These are phyloP conservation scores for Neopestalotiopsis sp. DNA, from an alignment of 2,329 filamentous ascomycete species.

Conservation along the genomic window DNA sequence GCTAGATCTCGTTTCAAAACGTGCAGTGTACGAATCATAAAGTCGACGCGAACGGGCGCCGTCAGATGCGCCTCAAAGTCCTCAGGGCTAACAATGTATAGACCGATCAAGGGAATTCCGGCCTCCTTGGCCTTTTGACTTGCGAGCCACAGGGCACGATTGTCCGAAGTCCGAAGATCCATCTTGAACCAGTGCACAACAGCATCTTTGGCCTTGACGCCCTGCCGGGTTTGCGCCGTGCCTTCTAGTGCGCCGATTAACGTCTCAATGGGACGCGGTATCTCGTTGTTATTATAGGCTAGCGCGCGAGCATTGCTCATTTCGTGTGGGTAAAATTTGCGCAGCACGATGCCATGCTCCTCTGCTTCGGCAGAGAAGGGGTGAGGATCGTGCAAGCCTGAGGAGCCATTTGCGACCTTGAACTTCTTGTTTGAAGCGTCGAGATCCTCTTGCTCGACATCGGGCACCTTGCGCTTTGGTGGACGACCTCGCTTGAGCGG, in stretches of 20 bases:
- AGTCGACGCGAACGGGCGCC: conserved; percentile 77
- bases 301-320: conserved; percentile 82
- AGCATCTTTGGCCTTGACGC: conserved; percentile 60
- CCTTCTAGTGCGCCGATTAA: conserved; percentile 66
- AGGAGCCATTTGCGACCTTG: conserved; percentile 25
- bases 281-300: conserved; percentile 72
- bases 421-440: conserved; percentile 31
- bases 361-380: conserved; percentile 52
- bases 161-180: conserved; percentile 77
- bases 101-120: conserved; percentile 73
- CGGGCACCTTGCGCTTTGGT: conserved; percentile 37
- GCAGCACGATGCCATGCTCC: conserved; percentile 67
- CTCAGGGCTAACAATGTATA: conserved; percentile 83
- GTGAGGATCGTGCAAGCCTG: conserved; percentile 50
- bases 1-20: conserved; percentile 70
- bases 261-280: conserved; percentile 76
- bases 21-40: conserved; percentile 75
- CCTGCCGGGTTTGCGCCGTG: conserved; percentile 60
- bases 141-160: conserved; percentile 72
- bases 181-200: conserved; percentile 93
- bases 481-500: conserved; percentile 10
- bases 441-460: conserved; percentile 10
- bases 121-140: conserved; percentile 68
- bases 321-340: conserved; percentile 82
- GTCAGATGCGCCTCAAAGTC: conserved; percentile 84